phyloP scores from a whole-genome alignment of 2,329 filamentous ascomycete genomes.

The Penicillium hordei region DNA sequence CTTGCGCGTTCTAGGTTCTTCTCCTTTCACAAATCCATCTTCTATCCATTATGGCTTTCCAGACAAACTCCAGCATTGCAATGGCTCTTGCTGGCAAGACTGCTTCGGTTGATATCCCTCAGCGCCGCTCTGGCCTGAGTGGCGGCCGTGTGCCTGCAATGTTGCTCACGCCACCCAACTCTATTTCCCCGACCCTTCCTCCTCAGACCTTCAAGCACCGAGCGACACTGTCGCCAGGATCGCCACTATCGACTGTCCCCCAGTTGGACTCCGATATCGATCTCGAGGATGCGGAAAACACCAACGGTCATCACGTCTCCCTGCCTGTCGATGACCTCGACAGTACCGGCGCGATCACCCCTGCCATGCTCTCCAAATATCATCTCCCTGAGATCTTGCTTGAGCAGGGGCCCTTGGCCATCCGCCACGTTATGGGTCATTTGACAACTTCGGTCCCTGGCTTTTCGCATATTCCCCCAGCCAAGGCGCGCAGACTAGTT shows the following conservation, averaged over 20 bases:
- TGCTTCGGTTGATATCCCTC: constrained; percentile 51
- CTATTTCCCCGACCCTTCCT: constrained; percentile 83
- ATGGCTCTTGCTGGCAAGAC: constrained; percentile 53
- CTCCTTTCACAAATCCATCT: constrained; percentile 10
- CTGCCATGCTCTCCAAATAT: constrained; percentile 79
- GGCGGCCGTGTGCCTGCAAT: constrained; percentile 36
- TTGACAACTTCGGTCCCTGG: constrained; percentile 90
- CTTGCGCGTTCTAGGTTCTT: constrained; percentile 9
- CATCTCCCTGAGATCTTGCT: constrained; percentile 89
- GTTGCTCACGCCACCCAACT: constrained; percentile 90
- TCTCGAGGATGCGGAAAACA: constrained; percentile 67
- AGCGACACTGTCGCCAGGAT: constrained; percentile 39
- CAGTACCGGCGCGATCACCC: constrained; percentile 78
- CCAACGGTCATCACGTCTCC: constrained; percentile 41
- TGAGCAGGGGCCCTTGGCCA: constrained; percentile 84
- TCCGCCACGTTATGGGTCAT: constrained; percentile 93
- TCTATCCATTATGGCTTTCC: constrained; percentile 45
- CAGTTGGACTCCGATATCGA: constrained; percentile 83
- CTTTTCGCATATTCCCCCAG: constrained; percentile 82
- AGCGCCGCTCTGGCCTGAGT: constrained; percentile 40
- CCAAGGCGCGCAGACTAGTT: constrained; percentile 85
- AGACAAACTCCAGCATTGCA: constrained; percentile 47
- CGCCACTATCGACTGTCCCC: constrained; percentile 47
- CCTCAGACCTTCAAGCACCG: constrained; percentile 76
- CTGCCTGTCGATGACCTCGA: constrained; percentile 56